A percentile compares a stretch with the other conserved stretches of the same genome.
These are phyloP conservation scores for Gaeumannomyces sp. DNA, from an alignment of 2,329 filamentous ascomycete genomes.

Conservation along the genomic window DNA sequence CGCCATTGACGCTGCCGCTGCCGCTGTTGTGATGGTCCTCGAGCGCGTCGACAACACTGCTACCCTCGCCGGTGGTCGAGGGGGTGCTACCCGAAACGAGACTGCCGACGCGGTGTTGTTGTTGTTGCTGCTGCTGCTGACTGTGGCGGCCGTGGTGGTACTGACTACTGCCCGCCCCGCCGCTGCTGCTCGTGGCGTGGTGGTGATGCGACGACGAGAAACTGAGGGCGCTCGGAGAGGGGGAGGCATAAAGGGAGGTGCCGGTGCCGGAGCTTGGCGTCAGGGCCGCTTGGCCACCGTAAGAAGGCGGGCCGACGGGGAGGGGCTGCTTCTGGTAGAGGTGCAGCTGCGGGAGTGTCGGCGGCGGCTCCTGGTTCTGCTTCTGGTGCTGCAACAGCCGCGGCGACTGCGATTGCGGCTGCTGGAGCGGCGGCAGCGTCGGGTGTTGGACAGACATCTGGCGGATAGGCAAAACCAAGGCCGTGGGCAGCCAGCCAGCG, in stretches of 20 bases:
- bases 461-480: too few relatives aligned
- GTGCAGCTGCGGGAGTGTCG: background rate
- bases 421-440: too few relatives aligned
- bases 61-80: background rate
- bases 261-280: constrained; percentile 9
- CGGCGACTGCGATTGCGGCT: too few relatives aligned
- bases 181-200: too few relatives aligned
- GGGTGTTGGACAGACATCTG: too few relatives aligned
- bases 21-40: background rate
- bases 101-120: background rate
- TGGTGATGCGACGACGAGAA: too few relatives aligned
- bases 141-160: too few relatives aligned
- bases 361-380: too few relatives aligned
- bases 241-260: constrained; percentile 10
- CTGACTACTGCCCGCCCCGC: too few relatives aligned
- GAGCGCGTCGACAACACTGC: background rate
- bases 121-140: background rate
- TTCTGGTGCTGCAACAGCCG: too few relatives aligned
- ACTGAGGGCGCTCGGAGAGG: constrained; percentile 5
- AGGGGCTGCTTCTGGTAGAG: background rate
- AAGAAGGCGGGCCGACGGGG: background rate
- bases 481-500: too few relatives aligned
- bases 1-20: background rate
- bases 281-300: constrained; percentile 4
- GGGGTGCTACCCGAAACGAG: background rate